phyloP scores from a whole-genome alignment of 306 rosid species.

The Nissolia schottii region DNA sequence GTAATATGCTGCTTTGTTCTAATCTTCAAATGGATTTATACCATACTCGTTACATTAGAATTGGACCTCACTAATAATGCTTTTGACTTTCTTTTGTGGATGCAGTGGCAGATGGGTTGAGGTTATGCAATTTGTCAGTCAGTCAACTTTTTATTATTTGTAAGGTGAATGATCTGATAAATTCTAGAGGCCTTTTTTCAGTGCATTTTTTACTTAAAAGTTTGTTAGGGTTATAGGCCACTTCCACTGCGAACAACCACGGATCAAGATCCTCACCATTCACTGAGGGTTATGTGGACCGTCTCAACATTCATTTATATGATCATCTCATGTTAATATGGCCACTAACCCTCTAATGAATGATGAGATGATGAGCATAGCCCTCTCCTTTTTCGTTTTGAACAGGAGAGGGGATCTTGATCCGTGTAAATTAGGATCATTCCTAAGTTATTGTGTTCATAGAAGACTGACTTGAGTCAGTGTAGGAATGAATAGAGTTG shows the following conservation, averaged over 20 bases:
- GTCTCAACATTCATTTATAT: too few relatives aligned
- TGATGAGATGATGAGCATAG: too few relatives aligned
- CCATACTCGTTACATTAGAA: neutral
- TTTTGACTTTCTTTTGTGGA: conserved; percentile 30
- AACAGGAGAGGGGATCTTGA: too few relatives aligned
- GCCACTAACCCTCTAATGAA: too few relatives aligned
- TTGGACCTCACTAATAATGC: conserved; percentile 10
- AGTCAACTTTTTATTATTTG: conserved; percentile 31
- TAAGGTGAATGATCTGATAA: conserved; percentile 33
- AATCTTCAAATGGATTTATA: conserved; percentile 12
- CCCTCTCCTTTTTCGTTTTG: too few relatives aligned
- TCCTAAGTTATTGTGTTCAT: neutral
- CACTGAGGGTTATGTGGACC: too few relatives aligned
- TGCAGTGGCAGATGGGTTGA: conserved; percentile 95
- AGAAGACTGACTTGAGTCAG: neutral
- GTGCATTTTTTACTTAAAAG: neutral
- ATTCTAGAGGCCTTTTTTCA: neutral
- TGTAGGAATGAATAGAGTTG: neutral
- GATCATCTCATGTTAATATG: too few relatives aligned
- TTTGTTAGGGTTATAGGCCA: too few relatives aligned
- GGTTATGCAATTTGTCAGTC: conserved; percentile 16
- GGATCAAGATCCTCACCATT: too few relatives aligned
- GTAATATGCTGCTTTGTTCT: conserved; percentile 10
- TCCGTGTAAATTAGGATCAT: neutral
- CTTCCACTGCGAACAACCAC: too few relatives aligned